Base-by-base conservation (phyloP, 176 grass and related monocot genomes). In the Carex scoparia region DNA sequence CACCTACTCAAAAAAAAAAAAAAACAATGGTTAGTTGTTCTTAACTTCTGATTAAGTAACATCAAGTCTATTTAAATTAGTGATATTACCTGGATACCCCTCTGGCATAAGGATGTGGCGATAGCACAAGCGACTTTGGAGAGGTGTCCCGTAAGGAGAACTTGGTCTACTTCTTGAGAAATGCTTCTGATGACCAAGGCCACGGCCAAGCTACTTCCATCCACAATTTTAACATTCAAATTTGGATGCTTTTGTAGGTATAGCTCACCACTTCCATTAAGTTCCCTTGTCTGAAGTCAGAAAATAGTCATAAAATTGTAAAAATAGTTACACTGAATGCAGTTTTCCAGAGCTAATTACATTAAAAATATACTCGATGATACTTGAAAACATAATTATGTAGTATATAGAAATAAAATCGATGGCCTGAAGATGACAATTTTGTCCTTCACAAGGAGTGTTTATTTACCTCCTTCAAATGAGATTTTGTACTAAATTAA, bases 181-280 rank as follows among this genome's bases (percentile, higher is more conserved):
- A 98, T 83, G 30, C 42, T 85, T 1, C 90, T 83, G 79, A 98
- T 27, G 80, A 93, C 91, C 56, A 98, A 89, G 1, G 91, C 92
- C 68, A 92, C 86, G 76, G 92, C 95, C 90, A 98, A 86, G 83
- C 93, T 89, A 80, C 88, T 98, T 69, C 92, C 95, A 83, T 98
- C 95, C 37, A 98, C 95, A 42, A 98, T 87, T 85, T 86, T 93
- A 72, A 93, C 80, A 51, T 86, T 83, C 65, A 93, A 84, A 18
- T 98, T 88, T 56, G 91, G 93, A 75, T 92, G 90, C 72, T 98
- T 98, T 68, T 90, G 89, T 48, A 94, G 82, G 74, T 98, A 98
- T 35, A 93, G 73, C 68, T 86, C 80, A 3, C 95, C 95, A 56
- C 65, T 92, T 86, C 62, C 85, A 77, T 94, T 98, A 61, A 98